Conservation (phyloP, 768 basidiomycete species). For the Boletus rubroflammeus region DNA sequence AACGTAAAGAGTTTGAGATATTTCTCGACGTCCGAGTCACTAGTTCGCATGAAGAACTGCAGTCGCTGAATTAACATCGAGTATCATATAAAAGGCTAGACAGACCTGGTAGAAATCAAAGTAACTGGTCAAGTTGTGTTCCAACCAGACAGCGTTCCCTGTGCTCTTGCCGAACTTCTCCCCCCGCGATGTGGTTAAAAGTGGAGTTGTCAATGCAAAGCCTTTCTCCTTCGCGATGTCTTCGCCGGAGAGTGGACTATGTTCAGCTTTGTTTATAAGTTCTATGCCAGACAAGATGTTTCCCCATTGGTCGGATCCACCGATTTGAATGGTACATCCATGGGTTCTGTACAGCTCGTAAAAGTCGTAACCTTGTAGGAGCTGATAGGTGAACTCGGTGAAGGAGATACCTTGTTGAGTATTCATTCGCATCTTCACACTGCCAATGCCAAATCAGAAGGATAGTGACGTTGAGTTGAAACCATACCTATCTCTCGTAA, state of each 20-base stretch:
- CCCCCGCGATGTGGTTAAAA: constrained; percentile 83
- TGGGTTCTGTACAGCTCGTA: constrained; percentile 61
- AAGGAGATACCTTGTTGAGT: constrained; percentile 92
- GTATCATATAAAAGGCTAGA: neutral
- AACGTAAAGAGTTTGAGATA: constrained; percentile 85
- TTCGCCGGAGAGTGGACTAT: neutral
- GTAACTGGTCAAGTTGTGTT: constrained; percentile 70
- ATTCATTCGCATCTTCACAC: constrained; percentile 76
- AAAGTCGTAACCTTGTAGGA: constrained; percentile 97
- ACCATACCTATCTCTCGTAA: constrained; percentile 81
- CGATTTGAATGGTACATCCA: constrained; percentile 82
- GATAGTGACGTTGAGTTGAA: neutral
- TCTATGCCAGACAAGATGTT: constrained; percentile 95
- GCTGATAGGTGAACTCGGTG: constrained; percentile 96
- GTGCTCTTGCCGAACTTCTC: constrained; percentile 98
- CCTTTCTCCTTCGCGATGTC: constrained; percentile 36
- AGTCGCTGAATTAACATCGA: neutral
- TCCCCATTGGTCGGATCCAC: constrained; percentile 98
- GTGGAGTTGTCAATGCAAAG: constrained; percentile 89
- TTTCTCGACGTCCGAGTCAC: constrained; percentile 75
- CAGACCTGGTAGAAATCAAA: constrained; percentile 93
- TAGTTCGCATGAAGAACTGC: constrained; percentile 85
- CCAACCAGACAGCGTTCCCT: constrained; percentile 93
- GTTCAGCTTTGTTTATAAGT: constrained; percentile 61
- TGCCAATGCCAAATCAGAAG: constrained; percentile 30